Percentiles rank a stretch among this genome's conserved stretches.
phyloP scores from a whole-genome alignment of 306 rosid species.

The Begonia loranthoides region DNA sequence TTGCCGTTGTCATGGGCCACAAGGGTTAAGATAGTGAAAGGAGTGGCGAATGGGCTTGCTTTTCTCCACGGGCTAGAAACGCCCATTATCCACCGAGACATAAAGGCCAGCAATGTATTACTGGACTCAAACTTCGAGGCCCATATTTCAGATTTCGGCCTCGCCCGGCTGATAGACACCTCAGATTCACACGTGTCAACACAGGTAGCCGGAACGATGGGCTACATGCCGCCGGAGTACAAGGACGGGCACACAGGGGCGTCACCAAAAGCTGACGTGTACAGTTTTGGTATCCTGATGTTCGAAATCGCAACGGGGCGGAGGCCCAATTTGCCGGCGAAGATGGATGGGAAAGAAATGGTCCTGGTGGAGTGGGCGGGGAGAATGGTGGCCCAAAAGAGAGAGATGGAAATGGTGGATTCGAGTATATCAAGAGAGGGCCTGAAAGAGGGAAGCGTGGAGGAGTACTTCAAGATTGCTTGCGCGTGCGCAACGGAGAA shows the following conservation, averaged over 20 bases:
- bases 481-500: constrained; percentile 37
- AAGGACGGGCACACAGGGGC: constrained; percentile 42
- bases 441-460: constrained; percentile 26
- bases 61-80: constrained; percentile 46
- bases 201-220: constrained; percentile 74
- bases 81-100: constrained; percentile 79
- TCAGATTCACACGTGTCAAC: constrained; percentile 63
- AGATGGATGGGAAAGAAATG: constrained; percentile 16
- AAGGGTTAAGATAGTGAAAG: constrained; percentile 36
- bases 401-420: constrained; percentile 53
- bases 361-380: constrained; percentile 62
- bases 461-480: constrained; percentile 57
- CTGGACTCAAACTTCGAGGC: constrained; percentile 51
- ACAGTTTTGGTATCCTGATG: constrained; percentile 76
- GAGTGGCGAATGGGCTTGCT: constrained; percentile 58
- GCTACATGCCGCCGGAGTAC: constrained; percentile 97
- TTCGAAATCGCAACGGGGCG: constrained; percentile 44
- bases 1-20: constrained; percentile 45
- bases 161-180: constrained; percentile 46
- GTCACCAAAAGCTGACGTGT: constrained; percentile 58
- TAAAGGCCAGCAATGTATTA: constrained; percentile 67
- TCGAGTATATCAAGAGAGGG: constrained; percentile 28
- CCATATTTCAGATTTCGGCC: constrained; percentile 88
- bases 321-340: constrained; percentile 45
- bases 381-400: constrained; percentile 32